Conservation (phyloP, 2,329 filamentous ascomycete species). For the Bipolaris bicolor region DNA sequence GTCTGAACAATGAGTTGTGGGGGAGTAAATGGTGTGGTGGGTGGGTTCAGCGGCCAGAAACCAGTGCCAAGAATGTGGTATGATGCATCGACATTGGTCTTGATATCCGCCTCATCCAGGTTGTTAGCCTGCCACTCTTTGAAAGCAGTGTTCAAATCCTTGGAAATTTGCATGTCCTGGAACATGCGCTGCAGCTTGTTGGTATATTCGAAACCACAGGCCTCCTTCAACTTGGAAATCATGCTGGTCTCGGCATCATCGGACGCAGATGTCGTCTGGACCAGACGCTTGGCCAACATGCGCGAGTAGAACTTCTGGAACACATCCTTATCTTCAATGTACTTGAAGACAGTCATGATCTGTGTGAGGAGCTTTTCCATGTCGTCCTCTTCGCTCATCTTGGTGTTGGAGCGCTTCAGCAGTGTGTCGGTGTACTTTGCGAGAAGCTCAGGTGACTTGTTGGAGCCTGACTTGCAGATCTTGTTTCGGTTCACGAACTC, state of each 20-base stretch:
- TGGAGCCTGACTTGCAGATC: conserved; percentile 90
- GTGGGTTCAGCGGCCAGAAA: conserved; percentile 92
- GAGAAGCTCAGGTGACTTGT: conserved; percentile 90
- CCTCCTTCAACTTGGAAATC: conserved; percentile 99
- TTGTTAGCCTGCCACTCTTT: conserved; percentile 74
- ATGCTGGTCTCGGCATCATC: conserved; percentile 98
- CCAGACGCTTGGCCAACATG: conserved; percentile 91
- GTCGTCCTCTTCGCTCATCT: conserved; percentile 91
- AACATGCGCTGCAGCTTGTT: conserved; percentile 99
- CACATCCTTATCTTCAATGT: conserved; percentile 99
- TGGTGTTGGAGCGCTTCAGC: conserved; percentile 83
- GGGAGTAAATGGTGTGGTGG: conserved; percentile 85
- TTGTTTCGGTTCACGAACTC: conserved; percentile 99
- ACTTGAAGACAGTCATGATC: conserved; percentile 99
- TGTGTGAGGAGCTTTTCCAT: conserved; percentile 86
- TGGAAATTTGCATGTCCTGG: conserved; percentile 98
- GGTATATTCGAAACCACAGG: conserved; percentile 98
- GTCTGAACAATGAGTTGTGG: conserved; percentile 84
- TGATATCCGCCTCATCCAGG: conserved; percentile 69
- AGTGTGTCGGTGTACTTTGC: conserved; percentile 95
- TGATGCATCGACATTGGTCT: conserved; percentile 78
- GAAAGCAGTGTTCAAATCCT: conserved; percentile 91
- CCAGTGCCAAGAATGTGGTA: conserved; percentile 95
- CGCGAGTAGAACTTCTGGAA: conserved; percentile 99
- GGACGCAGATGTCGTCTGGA: conserved; percentile 93